Conservation (phyloP, 768 basidiomycete species). For the Plicaturopsis crispa region DNA sequence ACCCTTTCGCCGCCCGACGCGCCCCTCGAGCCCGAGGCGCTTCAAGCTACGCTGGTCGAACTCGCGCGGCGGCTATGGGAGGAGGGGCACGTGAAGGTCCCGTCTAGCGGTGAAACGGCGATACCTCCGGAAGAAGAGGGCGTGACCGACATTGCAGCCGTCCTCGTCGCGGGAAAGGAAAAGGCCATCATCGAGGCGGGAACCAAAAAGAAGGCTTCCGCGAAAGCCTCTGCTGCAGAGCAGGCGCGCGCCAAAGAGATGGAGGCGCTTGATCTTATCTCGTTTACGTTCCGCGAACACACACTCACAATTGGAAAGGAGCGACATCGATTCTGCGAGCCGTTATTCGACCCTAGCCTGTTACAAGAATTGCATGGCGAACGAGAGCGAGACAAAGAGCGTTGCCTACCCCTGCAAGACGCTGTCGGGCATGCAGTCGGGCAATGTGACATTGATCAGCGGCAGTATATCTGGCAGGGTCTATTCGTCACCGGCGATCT, state of each 20-base stretch:
- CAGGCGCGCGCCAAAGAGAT: constrained; percentile 78
- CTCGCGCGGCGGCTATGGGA: constrained; percentile 58
- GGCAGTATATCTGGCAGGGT: constrained; percentile 71
- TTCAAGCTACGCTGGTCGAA: constrained; percentile 47
- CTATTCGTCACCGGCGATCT: constrained; percentile 78
- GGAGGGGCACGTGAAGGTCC: constrained; percentile 64
- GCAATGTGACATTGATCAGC: constrained; percentile 53
- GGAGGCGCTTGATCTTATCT: constrained; percentile 76
- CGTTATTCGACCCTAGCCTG: constrained; percentile 70
- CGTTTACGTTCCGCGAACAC: constrained; percentile 63
- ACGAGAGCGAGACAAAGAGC: constrained; percentile 17
- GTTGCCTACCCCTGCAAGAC: constrained; percentile 50
- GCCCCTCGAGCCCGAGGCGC: constrained; percentile 35
- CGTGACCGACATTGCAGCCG: constrained; percentile 83
- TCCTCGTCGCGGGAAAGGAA: constrained; percentile 87
- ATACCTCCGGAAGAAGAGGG: constrained; percentile 69
- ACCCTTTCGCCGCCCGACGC: constrained; percentile 47
- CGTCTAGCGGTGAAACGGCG: constrained; percentile 66
- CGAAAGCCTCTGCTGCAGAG: constrained; percentile 70
- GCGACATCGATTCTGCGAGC: constrained; percentile 87
- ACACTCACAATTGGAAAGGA: constrained; percentile 78
- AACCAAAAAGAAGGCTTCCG: constrained; percentile 69
- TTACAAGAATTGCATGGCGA: constrained; percentile 27
- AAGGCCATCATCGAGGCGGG: constrained; percentile 82
- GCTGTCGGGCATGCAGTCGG: constrained; percentile 58